These are phyloP conservation scores for Penicillium glabrum DNA, from an alignment of 2,329 filamentous ascomycete species.

Conservation along the genomic window DNA sequence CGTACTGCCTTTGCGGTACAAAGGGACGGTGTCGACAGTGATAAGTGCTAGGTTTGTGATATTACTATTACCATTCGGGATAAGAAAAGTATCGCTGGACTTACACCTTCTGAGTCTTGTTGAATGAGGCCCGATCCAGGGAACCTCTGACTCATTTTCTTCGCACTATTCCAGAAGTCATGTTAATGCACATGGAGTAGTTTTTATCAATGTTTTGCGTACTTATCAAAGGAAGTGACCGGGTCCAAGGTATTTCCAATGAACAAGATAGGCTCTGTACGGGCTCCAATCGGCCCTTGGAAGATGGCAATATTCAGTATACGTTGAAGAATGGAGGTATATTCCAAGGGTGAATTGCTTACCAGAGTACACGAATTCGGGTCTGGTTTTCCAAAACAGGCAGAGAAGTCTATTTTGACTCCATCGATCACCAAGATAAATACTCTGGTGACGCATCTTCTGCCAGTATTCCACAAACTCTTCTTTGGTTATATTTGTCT, in stretches of 20 bases:
- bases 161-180: conserved; percentile 6
- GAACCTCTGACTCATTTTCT: conserved; percentile 13
- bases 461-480: not conserved
- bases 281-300: not conserved
- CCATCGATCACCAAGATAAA: not conserved
- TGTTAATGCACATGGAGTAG: not conserved
- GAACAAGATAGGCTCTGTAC: conserved; percentile 50
- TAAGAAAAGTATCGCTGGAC: not conserved
- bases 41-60: not conserved
- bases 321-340: conserved; percentile 1
- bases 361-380: not conserved
- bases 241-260: conserved; percentile 57
- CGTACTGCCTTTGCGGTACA: not conserved
- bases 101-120: conserved; percentile 19
- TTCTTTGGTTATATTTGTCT: not conserved
- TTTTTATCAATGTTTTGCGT: not conserved
- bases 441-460: not conserved
- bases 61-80: not conserved
- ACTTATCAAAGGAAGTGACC: conserved; percentile 51
- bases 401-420: not conserved
- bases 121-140: conserved; percentile 12
- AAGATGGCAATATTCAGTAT: conserved; percentile 30
- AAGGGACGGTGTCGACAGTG: not conserved
- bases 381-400: not conserved
- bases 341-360: not conserved